Conservation (phyloP, 2,329 filamentous ascomycete species). For the Arthrobotrys megalospora region DNA sequence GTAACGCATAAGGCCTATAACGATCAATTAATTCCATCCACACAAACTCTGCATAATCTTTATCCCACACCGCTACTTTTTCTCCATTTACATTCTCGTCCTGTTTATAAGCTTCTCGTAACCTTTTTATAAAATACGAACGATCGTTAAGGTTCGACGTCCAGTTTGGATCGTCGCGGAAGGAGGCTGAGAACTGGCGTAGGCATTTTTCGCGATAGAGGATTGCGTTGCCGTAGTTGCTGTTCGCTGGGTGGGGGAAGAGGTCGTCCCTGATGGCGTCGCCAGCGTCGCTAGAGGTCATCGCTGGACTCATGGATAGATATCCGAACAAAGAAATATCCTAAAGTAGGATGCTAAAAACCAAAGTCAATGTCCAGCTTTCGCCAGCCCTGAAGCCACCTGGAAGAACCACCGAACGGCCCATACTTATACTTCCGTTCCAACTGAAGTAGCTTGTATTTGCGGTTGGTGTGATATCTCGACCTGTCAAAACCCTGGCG, state of each 20-base stretch:
- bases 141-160: conserved; percentile 5
- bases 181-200: conserved; percentile 8
- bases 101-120: background rate
- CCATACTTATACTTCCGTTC: too few species aligned
- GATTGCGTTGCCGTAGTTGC: background rate
- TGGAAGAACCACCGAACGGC: too few species aligned
- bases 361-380: too few species aligned
- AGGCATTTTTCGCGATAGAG: conserved; percentile 26
- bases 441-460: too few species aligned
- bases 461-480: too few species aligned
- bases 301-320: too few species aligned
- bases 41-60: conserved; percentile 10
- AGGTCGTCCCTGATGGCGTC: background rate
- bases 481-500: too few species aligned
- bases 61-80: background rate
- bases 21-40: conserved; percentile 14
- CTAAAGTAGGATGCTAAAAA: too few species aligned
- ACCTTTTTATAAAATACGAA: background rate
- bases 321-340: too few species aligned
- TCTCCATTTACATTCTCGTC: background rate
- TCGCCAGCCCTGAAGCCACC: too few species aligned
- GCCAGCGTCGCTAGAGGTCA: too few species aligned
- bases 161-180: conserved; percentile 25
- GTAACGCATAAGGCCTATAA: conserved; percentile 10
- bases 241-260: conserved; percentile 12